Percentiles rank a stretch among this genome's conserved stretches.
These are phyloP conservation scores for Phytophthora europaea DNA, from an alignment of 352 stramenopile species.

Conservation along the genomic window DNA sequence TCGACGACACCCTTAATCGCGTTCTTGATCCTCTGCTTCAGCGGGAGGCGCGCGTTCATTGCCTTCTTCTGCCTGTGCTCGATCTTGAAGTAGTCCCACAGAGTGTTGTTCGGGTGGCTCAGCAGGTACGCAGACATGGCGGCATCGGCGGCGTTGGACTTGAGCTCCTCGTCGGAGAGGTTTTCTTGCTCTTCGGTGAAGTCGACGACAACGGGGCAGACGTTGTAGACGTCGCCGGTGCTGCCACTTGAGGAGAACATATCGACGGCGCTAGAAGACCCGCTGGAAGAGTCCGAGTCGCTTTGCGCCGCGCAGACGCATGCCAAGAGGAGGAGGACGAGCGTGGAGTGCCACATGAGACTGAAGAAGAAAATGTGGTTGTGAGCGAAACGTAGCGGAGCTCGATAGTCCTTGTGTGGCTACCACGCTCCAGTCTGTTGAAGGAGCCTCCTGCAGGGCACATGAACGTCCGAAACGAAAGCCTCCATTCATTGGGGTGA, in stretches of 20 bases:
- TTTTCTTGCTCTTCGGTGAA: constrained; percentile 31
- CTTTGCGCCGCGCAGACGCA: constrained; percentile 23
- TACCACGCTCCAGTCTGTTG: neutral
- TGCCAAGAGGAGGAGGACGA: constrained; percentile 21
- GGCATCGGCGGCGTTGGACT: constrained; percentile 30
- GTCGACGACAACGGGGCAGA: constrained; percentile 30
- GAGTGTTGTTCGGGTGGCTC: constrained; percentile 33
- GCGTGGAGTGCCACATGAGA: constrained; percentile 29
- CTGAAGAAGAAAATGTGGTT: constrained; percentile 14
- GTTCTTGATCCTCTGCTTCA: constrained; percentile 13
- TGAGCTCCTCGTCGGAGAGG: constrained; percentile 28
- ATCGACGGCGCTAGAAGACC: neutral
- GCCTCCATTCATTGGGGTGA: neutral
- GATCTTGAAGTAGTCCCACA: constrained; percentile 36
- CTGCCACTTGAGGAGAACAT: constrained; percentile 6
- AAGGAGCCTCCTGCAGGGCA: neutral
- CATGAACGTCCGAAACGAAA: neutral
- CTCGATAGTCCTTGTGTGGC: neutral
- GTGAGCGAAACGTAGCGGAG: neutral
- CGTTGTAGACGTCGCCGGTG: constrained; percentile 31
- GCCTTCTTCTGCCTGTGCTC: constrained; percentile 22
- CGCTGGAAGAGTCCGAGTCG: constrained; percentile 2
- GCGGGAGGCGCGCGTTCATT: constrained; percentile 16
- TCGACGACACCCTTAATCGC: constrained; percentile 7
- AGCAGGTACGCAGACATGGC: constrained; percentile 34